A percentile compares a stretch with the other conserved stretches of the same genome.
Conservation (phyloP, 73 alveolate genomes). For the Symbiodinium pilosum region DNA sequence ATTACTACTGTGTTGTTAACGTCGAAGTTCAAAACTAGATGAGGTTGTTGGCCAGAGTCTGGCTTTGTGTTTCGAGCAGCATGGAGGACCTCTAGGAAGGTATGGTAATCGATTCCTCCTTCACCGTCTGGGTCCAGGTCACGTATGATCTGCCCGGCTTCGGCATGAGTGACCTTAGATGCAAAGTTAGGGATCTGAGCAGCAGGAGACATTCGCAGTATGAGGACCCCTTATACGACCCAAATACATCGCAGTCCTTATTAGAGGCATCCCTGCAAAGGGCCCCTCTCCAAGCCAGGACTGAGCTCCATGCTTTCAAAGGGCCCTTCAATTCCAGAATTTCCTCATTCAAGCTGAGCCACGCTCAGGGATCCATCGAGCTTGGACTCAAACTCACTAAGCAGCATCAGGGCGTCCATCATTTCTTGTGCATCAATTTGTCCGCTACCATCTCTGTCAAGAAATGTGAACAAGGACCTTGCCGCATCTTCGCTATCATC, state of each 20-base stretch:
- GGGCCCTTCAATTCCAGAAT: too few species aligned
- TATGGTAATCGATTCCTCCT: constrained; percentile 46
- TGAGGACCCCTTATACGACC: too few species aligned
- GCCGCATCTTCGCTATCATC: constrained; percentile 93
- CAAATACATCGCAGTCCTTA: too few species aligned
- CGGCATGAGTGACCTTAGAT: constrained; percentile 46
- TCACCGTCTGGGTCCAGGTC: constrained; percentile 81
- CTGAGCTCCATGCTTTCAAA: too few species aligned
- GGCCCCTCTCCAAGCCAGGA: too few species aligned
- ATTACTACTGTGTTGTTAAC: constrained; percentile 89
- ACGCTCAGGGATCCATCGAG: constrained; percentile 21
- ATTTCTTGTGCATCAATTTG: constrained; percentile 44
- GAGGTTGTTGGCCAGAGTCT: constrained; percentile 18
- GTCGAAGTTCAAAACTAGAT: constrained; percentile 61
- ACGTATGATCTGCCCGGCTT: constrained; percentile 76
- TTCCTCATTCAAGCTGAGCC: neutral
- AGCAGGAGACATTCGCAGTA: neutral
- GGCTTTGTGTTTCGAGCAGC: constrained; percentile 22
- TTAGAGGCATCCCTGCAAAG: too few species aligned
- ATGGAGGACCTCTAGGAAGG: constrained; percentile 66
- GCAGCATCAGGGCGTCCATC: constrained; percentile 83
- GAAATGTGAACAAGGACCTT: constrained; percentile 46
- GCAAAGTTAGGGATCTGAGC: neutral
- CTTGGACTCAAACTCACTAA: constrained; percentile 68
- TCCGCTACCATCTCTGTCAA: constrained; percentile 74